Evolutionary conservation across 1,284 basidiomycete genomes (phyloP), one percentile per base, ranked within the genome.

Genomic region (Testicularia cyperi): DNA sequence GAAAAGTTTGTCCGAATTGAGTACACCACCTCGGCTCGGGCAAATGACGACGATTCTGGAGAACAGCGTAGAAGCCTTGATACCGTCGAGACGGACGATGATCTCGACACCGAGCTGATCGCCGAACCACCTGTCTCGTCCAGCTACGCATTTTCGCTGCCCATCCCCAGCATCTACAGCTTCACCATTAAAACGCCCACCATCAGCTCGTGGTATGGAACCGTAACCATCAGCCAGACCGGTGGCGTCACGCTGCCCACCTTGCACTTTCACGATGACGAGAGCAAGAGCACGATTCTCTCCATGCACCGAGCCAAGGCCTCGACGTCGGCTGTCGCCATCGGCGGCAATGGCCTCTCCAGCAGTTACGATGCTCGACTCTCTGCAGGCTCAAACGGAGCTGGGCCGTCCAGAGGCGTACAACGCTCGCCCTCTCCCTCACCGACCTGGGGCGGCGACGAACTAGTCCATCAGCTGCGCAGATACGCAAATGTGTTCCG

Each of bases 261-360:
- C 0, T 82, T 98, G 4, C 85, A 91, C 77, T 97, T 97, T 77
- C 94, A 97, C 75, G 94, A 97, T 71, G 92, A 97, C 63, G 92
- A 70, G 30, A 62, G 58, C 34, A 55, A 57, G 34, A 66, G 54
- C 33, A 66, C 63, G 5, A 55, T 62, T 0, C 47, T 66, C 4
- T 62, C 58, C 8, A 58, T 66, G 54, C 45, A 57, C 20, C 47
- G 29, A 22, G 58, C 58, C 1, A 54, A 47, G 23, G 35, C 40
- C n/a, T 27, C 39, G 5, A 35, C 44, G 10, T 34, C 37, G 7
- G 41, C 48, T 7, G 30, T 44, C 31, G 43, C 42, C 49, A 4
- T 25, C 15, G 3, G 27, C 34, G 20, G 38, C 24, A 14, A n/a
- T 38, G 37, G 62, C 45, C 35, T 42, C 63, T 6, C 62, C 69